Evolutionary conservation across 2,329 filamentous ascomycete genomes (phyloP).

Genomic region (Hypoxylon sp.): DNA sequence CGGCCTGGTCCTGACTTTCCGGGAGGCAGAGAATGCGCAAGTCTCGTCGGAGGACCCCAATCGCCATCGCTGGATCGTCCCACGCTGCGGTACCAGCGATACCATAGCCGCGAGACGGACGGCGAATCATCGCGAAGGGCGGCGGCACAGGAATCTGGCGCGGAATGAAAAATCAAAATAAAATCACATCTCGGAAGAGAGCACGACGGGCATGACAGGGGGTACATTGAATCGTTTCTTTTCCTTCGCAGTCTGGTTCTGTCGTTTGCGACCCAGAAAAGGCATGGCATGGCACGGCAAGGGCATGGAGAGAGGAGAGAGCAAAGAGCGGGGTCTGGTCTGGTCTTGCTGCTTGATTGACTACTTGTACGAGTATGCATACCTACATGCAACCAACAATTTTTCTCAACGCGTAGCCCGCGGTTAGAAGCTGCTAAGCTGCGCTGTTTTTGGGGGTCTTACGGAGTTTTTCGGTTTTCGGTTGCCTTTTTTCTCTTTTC

Average conservation of each 20-base stretch:
- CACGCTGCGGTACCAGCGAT: constrained; percentile 9
- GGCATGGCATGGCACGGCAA: constrained; percentile 5
- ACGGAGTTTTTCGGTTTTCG: constrained; percentile 13
- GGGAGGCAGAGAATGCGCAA: not conserved
- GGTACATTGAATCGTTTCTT: constrained; percentile 14
- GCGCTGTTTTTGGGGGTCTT: constrained; percentile 8
- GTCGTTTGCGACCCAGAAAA: not conserved
- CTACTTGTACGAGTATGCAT: constrained; percentile 39
- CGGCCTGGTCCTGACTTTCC: not conserved
- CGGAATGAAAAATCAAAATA: not conserved
- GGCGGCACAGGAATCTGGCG: not conserved
- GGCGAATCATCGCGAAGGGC: constrained; percentile 25
- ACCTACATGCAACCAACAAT: not conserved
- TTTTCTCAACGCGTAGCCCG: not conserved
- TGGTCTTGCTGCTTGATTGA: not conserved
- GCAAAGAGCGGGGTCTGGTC: not conserved
- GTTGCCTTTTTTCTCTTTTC: constrained; percentile 1
- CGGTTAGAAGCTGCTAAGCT: not conserved
- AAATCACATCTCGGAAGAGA: constrained; percentile 7
- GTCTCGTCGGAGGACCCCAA: not conserved
- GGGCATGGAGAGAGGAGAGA: not conserved
- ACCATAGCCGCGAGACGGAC: constrained; percentile 15
- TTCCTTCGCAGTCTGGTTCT: not conserved
- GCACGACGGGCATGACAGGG: constrained; percentile 23
- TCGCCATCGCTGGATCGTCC: constrained; percentile 8